Evolutionary conservation across 2,329 filamentous ascomycete genomes (phyloP).

Genomic region (Boeremia exigua): DNA sequence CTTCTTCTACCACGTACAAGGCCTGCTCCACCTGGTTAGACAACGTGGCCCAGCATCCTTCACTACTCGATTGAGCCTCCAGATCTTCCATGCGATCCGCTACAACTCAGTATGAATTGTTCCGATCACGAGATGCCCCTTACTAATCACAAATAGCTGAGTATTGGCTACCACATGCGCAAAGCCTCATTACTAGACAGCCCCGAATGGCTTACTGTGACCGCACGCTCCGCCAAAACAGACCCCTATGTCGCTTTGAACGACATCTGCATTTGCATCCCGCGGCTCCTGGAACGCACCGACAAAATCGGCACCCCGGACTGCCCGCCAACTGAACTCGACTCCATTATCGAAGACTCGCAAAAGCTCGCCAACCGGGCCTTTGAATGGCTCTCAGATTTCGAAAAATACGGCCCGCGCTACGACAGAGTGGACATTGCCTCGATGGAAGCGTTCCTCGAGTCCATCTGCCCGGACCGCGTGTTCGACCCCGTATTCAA

Average conservation of each 20-base stretch:
- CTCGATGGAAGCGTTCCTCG: constrained; percentile 35
- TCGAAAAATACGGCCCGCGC: constrained; percentile 37
- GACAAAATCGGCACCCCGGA: constrained; percentile 18
- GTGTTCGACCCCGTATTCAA: constrained; percentile 39
- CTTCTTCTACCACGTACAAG: constrained; percentile 48
- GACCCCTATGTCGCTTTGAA: constrained; percentile 44
- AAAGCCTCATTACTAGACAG: constrained; percentile 45
- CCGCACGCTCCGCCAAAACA: constrained; percentile 35
- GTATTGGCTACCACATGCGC: constrained; percentile 43
- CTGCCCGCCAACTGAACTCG: constrained; percentile 19
- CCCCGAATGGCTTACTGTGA: constrained; percentile 43
- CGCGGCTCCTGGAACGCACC: constrained; percentile 43
- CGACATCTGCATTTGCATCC: constrained; percentile 43
- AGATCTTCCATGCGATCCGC: constrained; percentile 44
- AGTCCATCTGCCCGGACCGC: constrained; percentile 31
- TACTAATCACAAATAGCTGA: constrained; percentile 33
- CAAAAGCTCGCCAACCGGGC: constrained; percentile 31
- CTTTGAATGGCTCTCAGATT: constrained; percentile 41
- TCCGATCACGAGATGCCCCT: too few relatives aligned
- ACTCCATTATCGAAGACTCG: constrained; percentile 36
- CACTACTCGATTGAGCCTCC: constrained; percentile 36
- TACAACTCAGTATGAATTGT: constrained; percentile 39
- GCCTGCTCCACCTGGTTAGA: constrained; percentile 39
- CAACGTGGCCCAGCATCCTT: constrained; percentile 43
- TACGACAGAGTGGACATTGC: constrained; percentile 35